Percentiles rank a stretch among this genome's conserved stretches.
Conservation (phyloP, 345 rosid species). For the Cochlearia excelsa region DNA sequence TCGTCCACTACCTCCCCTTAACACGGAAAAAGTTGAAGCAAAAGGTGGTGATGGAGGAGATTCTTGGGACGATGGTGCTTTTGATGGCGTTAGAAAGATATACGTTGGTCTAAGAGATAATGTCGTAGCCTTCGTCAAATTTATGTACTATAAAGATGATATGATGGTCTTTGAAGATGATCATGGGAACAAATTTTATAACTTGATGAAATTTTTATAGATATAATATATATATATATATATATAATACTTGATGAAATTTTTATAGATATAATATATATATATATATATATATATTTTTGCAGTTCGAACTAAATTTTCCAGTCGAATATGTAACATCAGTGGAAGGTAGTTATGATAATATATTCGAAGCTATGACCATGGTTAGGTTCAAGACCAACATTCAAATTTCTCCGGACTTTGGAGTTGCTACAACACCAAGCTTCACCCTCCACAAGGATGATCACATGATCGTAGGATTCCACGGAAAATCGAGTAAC, state of each 20-base stretch:
- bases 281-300: not conserved
- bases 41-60: slow-evolving; percentile 11
- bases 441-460: slow-evolving; percentile 1
- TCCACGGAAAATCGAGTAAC: too few species aligned
- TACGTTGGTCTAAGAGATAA: slow-evolving; percentile 16
- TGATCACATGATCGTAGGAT: not conserved
- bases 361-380: slow-evolving; percentile 5
- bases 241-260: not conserved
- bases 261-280: too few species aligned
- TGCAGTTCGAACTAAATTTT: slow-evolving; percentile 25
- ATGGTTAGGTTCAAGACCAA: slow-evolving; percentile 26
- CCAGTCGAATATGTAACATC: slow-evolving; percentile 20
- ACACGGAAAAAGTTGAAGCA: not conserved
- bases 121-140: slow-evolving; percentile 11
- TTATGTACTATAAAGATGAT: slow-evolving; percentile 8
- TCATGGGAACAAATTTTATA: slow-evolving; percentile 18
- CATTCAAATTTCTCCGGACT: slow-evolving; percentile 8
- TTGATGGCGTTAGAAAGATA: slow-evolving; percentile 11
- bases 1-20: not conserved
- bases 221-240: too few species aligned
- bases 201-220: too few species aligned
- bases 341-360: slow-evolving; percentile 20
- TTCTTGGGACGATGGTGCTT: not conserved
- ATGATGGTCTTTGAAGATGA: slow-evolving; percentile 7
- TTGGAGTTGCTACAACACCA: not conserved